Evolutionary conservation across 2,329 filamentous ascomycete species (phyloP).

Genomic region (Talaromyces sp.): DNA sequence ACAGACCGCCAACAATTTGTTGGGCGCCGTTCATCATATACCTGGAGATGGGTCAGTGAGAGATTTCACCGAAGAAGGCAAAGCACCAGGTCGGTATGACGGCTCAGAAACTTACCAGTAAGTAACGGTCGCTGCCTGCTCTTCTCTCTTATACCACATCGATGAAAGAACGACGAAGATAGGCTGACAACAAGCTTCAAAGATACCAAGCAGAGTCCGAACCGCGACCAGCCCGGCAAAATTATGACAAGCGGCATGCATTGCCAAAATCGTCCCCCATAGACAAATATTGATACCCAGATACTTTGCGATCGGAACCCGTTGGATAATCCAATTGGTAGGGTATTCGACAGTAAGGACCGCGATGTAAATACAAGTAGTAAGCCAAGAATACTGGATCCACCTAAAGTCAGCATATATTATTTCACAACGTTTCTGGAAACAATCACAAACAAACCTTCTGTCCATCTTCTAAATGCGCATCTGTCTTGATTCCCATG

Average conservation of each 20-base stretch:
- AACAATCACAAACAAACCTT: slow-evolving; percentile 11
- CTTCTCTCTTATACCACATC: slow-evolving; percentile 72
- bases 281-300: slow-evolving; percentile 64
- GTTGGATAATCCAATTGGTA: slow-evolving; percentile 65
- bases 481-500: slow-evolving; percentile 17
- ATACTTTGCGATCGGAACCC: slow-evolving; percentile 69
- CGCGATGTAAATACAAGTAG: slow-evolving; percentile 73
- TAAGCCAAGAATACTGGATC: slow-evolving; percentile 69
- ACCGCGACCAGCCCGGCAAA: slow-evolving; percentile 64
- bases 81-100: background rate
- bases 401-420: background rate
- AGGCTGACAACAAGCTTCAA: slow-evolving; percentile 71
- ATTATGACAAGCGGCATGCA: slow-evolving; percentile 63
- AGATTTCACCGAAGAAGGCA: background rate
- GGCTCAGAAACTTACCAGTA: slow-evolving; percentile 55
- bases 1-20: slow-evolving; percentile 71
- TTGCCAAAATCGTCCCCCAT: slow-evolving; percentile 65
- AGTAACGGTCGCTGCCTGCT: slow-evolving; percentile 67
- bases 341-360: slow-evolving; percentile 73
- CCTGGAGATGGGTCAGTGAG: background rate
- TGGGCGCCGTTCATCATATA: slow-evolving; percentile 64
- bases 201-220: slow-evolving; percentile 69
- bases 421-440: too few relatives aligned
- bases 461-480: slow-evolving; percentile 14
- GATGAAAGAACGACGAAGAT: slow-evolving; percentile 67